Conservation (phyloP, 495 filamentous ascomycete genomes). For the Massariosphaeria phaeospora region DNA sequence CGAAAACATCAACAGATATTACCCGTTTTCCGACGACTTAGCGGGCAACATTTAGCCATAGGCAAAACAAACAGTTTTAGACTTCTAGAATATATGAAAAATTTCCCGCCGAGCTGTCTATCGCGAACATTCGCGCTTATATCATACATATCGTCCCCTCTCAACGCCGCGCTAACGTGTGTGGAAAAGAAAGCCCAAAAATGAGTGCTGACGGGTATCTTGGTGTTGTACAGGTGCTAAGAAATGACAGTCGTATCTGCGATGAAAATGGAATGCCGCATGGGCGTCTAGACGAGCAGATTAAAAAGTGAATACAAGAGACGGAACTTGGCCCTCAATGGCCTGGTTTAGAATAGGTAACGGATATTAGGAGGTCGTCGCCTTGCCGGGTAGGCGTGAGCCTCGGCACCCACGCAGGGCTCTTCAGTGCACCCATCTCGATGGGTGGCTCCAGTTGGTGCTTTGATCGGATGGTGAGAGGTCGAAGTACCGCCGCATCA, state of each 20-base stretch:
- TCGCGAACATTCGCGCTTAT: no score
- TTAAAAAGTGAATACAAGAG: conserved; percentile 8
- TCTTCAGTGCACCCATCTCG: conserved; percentile 27
- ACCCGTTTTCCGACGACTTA: no score
- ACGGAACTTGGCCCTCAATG: conserved; percentile 1
- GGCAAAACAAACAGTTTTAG: no score
- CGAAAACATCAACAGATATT: no score
- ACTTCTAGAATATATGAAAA: no score
- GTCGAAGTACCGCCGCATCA: conserved; percentile 6
- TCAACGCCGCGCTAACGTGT: conserved; percentile 9
- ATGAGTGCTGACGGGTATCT: conserved; percentile 25
- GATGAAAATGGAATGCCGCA: no score
- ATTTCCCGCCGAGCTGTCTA: no score
- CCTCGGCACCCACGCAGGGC: conserved; percentile 38
- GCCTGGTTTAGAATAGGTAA: conserved; percentile 21
- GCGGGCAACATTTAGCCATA: no score
- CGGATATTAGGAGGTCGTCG: conserved; percentile 37
- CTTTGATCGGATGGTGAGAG: conserved; percentile 12
- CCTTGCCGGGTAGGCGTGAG: conserved; percentile 39
- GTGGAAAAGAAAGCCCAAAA: neutral
- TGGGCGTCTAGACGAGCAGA: neutral
- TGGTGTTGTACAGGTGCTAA: conserved; percentile 7
- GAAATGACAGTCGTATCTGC: neutral
- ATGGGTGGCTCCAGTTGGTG: neutral
- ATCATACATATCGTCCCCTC: conserved; percentile 7